Evolutionary conservation across 1,284 basidiomycete species (phyloP), one percentile per base, ranked within the genome.

Genomic region (Sporisorium sorghi): DNA sequence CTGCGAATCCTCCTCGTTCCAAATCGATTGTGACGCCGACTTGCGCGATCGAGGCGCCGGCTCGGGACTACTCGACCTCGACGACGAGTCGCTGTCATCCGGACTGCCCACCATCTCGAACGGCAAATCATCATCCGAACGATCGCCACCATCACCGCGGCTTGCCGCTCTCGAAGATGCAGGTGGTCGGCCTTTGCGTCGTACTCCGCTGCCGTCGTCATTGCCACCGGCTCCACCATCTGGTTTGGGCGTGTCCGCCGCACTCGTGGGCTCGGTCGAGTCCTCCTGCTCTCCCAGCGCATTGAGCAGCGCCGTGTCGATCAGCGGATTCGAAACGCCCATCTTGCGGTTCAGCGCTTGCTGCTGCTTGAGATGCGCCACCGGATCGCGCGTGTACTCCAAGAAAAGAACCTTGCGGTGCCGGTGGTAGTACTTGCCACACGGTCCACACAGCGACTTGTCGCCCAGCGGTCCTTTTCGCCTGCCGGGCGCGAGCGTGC

Each of bases 381-480:
- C 69, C 5, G 72, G 64, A 54, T 83, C 82, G 7, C 79, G 73
- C 32, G 77, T 81, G 65, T 84, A 84, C 21, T 78, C 68, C 26
- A 81, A 53, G 32, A 68, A 59, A 28, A 72, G 58, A 21, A 82
- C 71, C 49, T 81, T 77, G 24, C 83, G 76, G 53, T 81, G 79
- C 19, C 80, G 78, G 68, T 82, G 81, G 53, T 73, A 83, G 51
- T 48, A 88, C 91, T 83, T 87, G 91, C 94, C 93, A 86, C 95
- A 97, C 30, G 90, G 89, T 42, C 92, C 93, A 86, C 95, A 98
- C 81, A 97, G 90, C 21, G 90, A 92, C 85, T 94, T 94, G 81
- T 93, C 91, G 24, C 94, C 94, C 60, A 93, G 86, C 3, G 93
- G 93, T 2, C 94, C 94, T 84, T 95, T 95, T 75, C 83, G 70